Base-by-base conservation (phyloP, 257 asterid species). In the Solanum virginianum region DNA sequence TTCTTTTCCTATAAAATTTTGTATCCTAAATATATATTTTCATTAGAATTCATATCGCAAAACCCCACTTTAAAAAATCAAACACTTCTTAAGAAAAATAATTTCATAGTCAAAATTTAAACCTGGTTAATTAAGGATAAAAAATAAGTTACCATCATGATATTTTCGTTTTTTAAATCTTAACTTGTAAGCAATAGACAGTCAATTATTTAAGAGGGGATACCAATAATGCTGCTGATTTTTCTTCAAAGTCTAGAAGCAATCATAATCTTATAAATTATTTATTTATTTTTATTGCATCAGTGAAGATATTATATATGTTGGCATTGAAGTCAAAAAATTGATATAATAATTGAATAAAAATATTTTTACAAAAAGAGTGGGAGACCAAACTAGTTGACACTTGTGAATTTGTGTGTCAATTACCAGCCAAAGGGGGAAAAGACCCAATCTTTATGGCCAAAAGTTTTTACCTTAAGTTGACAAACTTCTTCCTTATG, bases 241-340 rank as follows among this genome's bases (percentile, higher is more conserved):
- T 47, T 74, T 74, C 60, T 47, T 74, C 81, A 17, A 74, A 74
- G 41, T 74, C 60, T 74, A 74, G 81, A 74, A 74, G 60, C 15
- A 47, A 47, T 47, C 57, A 47, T 74, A 22, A 22, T 74, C 81
- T 47, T 14, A 41, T 72, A 72, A 45, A 45, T 72, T 45, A 6
- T 24, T 63, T 63, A 22, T 62, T 26, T 36, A 36, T 36, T 36
- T 32, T 68, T 66, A 72, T 45, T 74, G 13, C 59, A n/a, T 45
- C 22, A 74, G 32, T 45, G n/a, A n/a, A 45, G 57, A 72, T n/a
- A n/a, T 45, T 12, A 45, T 29, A 29, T 29, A 29, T n/a, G 36
- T 24, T 72, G 55, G 81, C 39, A 72, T 45, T 22, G 32, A 74
- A 74, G 81, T 74, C 41, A 74, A 74, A 1, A 13, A n/a, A 12